phyloP scores from a whole-genome alignment of 768 basidiomycete species.

The Steccherinum ochraceum region DNA sequence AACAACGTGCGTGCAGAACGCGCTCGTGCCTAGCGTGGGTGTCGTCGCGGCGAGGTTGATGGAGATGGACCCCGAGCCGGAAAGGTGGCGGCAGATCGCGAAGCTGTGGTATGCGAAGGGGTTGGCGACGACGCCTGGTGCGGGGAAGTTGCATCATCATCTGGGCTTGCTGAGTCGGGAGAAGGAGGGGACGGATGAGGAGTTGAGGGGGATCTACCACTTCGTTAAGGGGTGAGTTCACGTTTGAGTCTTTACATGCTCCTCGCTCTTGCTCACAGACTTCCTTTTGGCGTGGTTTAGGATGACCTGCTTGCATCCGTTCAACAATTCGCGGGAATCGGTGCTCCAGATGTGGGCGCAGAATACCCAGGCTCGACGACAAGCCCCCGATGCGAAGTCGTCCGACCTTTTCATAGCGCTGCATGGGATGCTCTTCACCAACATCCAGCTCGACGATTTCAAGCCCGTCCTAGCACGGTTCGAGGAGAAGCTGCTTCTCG shows the following conservation, averaged over 20 bases:
- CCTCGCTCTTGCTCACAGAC: neutral
- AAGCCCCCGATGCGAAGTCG: constrained; percentile 64
- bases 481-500: constrained; percentile 79
- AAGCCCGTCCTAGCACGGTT: constrained; percentile 73
- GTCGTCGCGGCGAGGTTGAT: constrained; percentile 73
- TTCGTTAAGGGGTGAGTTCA: constrained; percentile 81
- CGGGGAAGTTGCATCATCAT: constrained; percentile 92
- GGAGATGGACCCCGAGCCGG: constrained; percentile 87
- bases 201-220: constrained; percentile 84
- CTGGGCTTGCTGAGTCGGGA: constrained; percentile 84
- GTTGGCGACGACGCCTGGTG: constrained; percentile 85
- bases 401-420: constrained; percentile 85
- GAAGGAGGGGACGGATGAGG: constrained; percentile 80
- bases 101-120: constrained; percentile 91
- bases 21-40: constrained; percentile 77
- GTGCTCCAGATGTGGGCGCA: constrained; percentile 85
- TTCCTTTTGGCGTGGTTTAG: constrained; percentile 32
- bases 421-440: constrained; percentile 97
- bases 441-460: constrained; percentile 92
- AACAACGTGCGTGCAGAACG: neutral
- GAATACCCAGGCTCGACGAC: constrained; percentile 63
- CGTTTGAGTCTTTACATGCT: neutral
- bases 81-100: constrained; percentile 85
- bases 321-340: constrained; percentile 83
- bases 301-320: constrained; percentile 88